Conservation (phyloP, 2,329 filamentous ascomycete genomes). For the Orbilia oligospora region DNA sequence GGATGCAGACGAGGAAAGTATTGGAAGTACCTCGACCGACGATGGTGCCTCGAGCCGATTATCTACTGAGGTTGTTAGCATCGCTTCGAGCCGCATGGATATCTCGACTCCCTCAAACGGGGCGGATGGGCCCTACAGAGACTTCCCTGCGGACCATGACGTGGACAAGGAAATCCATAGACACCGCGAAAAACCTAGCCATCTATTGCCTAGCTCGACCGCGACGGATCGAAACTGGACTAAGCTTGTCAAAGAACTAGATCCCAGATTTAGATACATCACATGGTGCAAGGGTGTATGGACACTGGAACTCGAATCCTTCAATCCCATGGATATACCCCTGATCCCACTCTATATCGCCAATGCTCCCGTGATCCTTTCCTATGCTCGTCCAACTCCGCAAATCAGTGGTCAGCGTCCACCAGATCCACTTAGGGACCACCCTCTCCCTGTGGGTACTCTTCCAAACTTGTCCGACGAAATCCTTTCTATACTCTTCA, state of each 20-base stretch:
- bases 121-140: neutral
- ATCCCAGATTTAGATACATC: slow-evolving; percentile 45
- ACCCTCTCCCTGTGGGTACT: slow-evolving; percentile 45
- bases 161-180: slow-evolving; percentile 53
- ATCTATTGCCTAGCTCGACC: slow-evolving; percentile 45
- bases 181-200: slow-evolving; percentile 45
- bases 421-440: slow-evolving; percentile 41
- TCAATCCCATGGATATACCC: slow-evolving; percentile 55
- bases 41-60: slow-evolving; percentile 26
- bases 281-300: slow-evolving; percentile 57
- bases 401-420: slow-evolving; percentile 52
- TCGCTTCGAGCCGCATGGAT: slow-evolving; percentile 38
- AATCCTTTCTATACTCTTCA: slow-evolving; percentile 47
- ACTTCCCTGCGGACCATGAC: slow-evolving; percentile 53
- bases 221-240: slow-evolving; percentile 41
- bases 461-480: slow-evolving; percentile 44
- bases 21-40: slow-evolving; percentile 43
- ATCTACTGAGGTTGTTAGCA: slow-evolving; percentile 34
- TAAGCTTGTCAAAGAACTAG: slow-evolving; percentile 41
- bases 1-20: slow-evolving; percentile 41
- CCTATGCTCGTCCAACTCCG: slow-evolving; percentile 45
- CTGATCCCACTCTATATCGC: slow-evolving; percentile 55
- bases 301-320: slow-evolving; percentile 52
- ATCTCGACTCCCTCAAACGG: neutral
- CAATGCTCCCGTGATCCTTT: slow-evolving; percentile 54